Evolutionary conservation across 2,329 filamentous ascomycete species (phyloP), one percentile per base, ranked within the genome.

Genomic region (Fonsecaea monophora): DNA sequence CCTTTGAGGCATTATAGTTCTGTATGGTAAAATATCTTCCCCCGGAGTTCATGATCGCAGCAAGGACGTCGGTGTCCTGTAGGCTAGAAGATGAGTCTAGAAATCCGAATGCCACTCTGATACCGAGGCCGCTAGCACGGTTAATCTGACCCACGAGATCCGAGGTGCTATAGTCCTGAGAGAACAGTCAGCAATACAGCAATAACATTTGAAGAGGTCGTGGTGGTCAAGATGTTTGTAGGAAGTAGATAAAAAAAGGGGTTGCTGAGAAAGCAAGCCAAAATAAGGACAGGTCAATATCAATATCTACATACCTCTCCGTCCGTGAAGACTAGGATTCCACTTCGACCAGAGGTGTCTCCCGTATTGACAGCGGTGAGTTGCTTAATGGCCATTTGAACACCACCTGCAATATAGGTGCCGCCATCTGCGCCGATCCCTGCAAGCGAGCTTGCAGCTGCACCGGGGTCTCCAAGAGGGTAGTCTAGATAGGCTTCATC

Each of bases 21-120:
- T 50, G 45, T 50, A 50, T 50, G 18, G 45, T 50, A 13, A 50
- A 50, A 30, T 50, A 50, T 50, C 45, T 50, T 50, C 45, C 45
- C 4, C 45, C 45, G 1, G 45, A 50, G 21, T 50, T 9, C 45
- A 50, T 50, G 12, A 50, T 50, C 45, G 45, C 18, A 4, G 45
- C 25, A 50, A 50, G 45, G 9, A 50, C 45, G 12, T 50, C 45
- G 3, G 45, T 25, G 21, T 50, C 45, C 18, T 50, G 45, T 3
- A 50, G 9, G 13, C 45, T 30, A 7, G 45, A 50, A 50, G 45
- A 25, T 3, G 25, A 18, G 21, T 25, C 45, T 21, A 50, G 21
- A 8, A 50, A 50, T 13, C 45, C 45, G 10, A 50, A 50, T 50
- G 45, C 45, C 18, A 50, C 45, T 25, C 45, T 25, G 10, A 50